Conservation (phyloP, 352 stramenopile species). For the Aphanomyces astaci region DNA sequence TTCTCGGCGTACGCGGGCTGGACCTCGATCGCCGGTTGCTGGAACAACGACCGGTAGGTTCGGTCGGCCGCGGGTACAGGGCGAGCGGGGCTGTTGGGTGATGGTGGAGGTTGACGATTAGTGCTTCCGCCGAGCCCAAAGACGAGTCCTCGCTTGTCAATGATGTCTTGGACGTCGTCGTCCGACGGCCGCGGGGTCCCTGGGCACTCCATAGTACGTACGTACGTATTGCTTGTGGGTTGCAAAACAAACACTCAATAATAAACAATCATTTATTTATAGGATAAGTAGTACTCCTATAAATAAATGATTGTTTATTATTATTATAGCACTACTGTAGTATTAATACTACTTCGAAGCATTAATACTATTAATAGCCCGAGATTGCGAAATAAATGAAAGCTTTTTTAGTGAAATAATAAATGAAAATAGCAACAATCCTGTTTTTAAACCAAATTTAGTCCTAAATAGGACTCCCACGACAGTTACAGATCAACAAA, state of each 20-base stretch:
- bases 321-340: not conserved
- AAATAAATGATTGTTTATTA: not conserved
- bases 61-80: slow-evolving; percentile 33
- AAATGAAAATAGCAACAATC: too few species aligned
- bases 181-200: slow-evolving; percentile 18
- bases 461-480: too few species aligned
- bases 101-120: slow-evolving; percentile 1
- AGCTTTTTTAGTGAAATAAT: too few species aligned
- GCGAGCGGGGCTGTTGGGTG: slow-evolving; percentile 9
- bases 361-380: too few species aligned
- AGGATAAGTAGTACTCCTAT: not conserved
- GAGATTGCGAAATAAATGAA: too few species aligned
- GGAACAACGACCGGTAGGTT: slow-evolving; percentile 78
- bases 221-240: too few species aligned
- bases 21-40: slow-evolving; percentile 71
- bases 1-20: slow-evolving; percentile 55
- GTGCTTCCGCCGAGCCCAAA: slow-evolving; percentile 21
- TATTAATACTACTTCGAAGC: too few species aligned
- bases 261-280: not conserved
- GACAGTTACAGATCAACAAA: slow-evolving; percentile 22
- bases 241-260: too few species aligned
- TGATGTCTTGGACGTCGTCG: slow-evolving; percentile 16
- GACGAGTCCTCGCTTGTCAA: slow-evolving; percentile 21
- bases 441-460: too few species aligned
- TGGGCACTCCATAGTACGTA: slow-evolving; percentile 19